Base-by-base conservation (phyloP, 805 yeast species). In the Yarrowia divulgata region DNA sequence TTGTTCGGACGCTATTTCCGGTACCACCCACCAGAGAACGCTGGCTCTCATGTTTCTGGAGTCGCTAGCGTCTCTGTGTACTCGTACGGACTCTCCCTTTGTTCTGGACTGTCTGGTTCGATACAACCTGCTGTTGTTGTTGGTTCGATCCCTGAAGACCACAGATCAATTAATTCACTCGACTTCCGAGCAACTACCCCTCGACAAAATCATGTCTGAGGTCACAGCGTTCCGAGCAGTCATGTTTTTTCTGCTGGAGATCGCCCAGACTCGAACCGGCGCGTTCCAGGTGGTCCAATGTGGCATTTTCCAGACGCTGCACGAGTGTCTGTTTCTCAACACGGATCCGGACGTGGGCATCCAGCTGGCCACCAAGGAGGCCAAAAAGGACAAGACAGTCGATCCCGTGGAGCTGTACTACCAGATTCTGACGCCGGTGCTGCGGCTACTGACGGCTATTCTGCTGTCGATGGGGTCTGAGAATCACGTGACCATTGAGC, bases 341-440 rank as follows among this genome's bases (percentile, higher is more conserved):
- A 82, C 88, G 48, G 97, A 93, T 76, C 93, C 95, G 0, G 97
- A 90, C 75, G 79, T 92, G 43, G 97, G 96, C 0, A 78, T 90
- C 58, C 86, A 83, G 60, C 76, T 88, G 62, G 76, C 79, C 2
- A 45, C 60, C 19, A 54, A 66, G 62, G 50, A 43, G 49, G 69
- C 62, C 29, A 50, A 54, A n/a, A 50, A 66, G 63, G 52, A 52
- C 35, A 66, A 66, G 42, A 80, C 85, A 67, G 84, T 71, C 81
- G 84, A 2, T 87, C 90, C 2, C 72, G 85, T 29, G 73, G 82
- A 12, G 72, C 82, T 43, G 77, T 75, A 32, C 64, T 88, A 86
- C 75, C 96, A 90, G 70, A 79, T 90, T 19, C 81, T 90, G 49
- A 83, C 88, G 42, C 95, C 97, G 0, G 81, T 89, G 1, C 89